Evolutionary conservation across 2,329 filamentous ascomycete species (phyloP).

Genomic region (Zymoseptoria tritici): DNA sequence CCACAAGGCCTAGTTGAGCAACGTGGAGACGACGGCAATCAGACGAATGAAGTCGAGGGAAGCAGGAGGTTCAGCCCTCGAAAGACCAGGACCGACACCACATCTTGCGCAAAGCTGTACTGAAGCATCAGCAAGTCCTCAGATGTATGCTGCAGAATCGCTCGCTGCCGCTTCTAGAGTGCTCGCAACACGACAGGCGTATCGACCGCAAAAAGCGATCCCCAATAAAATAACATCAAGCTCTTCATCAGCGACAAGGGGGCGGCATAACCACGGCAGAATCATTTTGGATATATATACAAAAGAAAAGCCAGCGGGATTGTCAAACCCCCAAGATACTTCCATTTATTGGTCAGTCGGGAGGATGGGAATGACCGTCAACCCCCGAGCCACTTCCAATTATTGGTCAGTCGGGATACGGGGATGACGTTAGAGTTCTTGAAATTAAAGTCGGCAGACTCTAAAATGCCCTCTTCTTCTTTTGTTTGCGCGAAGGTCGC

Average conservation of each 20-base stretch:
- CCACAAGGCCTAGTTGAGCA: too few species aligned
- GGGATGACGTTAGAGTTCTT: neutral
- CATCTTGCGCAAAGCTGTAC: too few species aligned
- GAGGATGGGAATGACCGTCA: neutral
- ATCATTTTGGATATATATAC: neutral
- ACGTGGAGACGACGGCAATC: too few species aligned
- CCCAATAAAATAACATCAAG: too few species aligned
- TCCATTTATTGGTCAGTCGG: neutral
- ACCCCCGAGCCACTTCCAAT: neutral
- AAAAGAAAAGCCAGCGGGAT: neutral
- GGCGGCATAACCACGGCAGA: neutral
- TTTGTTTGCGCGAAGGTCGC: neutral
- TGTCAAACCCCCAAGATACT: neutral
- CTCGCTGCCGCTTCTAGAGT: too few species aligned
- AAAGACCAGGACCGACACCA: too few species aligned
- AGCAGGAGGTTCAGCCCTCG: too few species aligned
- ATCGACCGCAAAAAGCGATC: too few species aligned
- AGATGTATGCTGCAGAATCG: too few species aligned
- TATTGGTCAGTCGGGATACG: neutral
- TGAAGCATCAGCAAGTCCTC: too few species aligned
- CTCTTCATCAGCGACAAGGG: neutral
- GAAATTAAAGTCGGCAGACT: neutral
- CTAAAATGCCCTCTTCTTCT: neutral
- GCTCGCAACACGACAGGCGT: too few species aligned
- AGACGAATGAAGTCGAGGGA: too few species aligned